These are phyloP conservation scores for Microcos paniculata DNA, from an alignment of 345 rosid species.

Conservation along the genomic window DNA sequence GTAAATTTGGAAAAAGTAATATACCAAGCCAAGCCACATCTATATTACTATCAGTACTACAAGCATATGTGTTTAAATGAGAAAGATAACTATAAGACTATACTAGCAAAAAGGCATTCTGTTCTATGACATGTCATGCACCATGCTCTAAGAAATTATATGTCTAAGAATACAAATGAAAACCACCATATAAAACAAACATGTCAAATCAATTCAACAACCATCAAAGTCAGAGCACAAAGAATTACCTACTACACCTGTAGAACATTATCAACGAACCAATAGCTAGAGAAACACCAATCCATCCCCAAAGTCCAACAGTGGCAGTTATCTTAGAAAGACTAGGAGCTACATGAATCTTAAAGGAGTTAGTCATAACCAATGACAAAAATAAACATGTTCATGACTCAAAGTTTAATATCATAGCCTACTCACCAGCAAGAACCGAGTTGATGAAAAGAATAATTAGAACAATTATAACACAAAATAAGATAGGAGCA, in stretches of 20 bases:
- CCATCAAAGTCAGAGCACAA: slow-evolving; percentile 16
- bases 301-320: slow-evolving; percentile 87
- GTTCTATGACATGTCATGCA: background rate
- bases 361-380: slow-evolving; percentile 25
- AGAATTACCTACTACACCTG: slow-evolving; percentile 73
- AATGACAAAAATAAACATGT: slow-evolving; percentile 4
- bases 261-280: slow-evolving; percentile 60
- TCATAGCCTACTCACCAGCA: slow-evolving; percentile 40
- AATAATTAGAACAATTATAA: slow-evolving; percentile 44
- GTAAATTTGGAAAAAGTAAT: background rate
- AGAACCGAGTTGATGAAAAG: slow-evolving; percentile 80
- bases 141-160: background rate
- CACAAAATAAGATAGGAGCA: slow-evolving; percentile 67
- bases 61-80: background rate
- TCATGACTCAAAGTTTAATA: slow-evolving; percentile 9
- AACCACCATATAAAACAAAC: background rate
- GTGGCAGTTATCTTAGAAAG: slow-evolving; percentile 83
- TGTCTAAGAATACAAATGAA: too few relatives aligned
- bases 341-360: slow-evolving; percentile 55
- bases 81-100: background rate
- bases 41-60: background rate
- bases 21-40: background rate
- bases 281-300: slow-evolving; percentile 60
- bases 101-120: background rate
- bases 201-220: slow-evolving; percentile 8